phyloP scores from a whole-genome alignment of 371 early-diverging fungal genomes.

The Rhizopus microsporus region DNA sequence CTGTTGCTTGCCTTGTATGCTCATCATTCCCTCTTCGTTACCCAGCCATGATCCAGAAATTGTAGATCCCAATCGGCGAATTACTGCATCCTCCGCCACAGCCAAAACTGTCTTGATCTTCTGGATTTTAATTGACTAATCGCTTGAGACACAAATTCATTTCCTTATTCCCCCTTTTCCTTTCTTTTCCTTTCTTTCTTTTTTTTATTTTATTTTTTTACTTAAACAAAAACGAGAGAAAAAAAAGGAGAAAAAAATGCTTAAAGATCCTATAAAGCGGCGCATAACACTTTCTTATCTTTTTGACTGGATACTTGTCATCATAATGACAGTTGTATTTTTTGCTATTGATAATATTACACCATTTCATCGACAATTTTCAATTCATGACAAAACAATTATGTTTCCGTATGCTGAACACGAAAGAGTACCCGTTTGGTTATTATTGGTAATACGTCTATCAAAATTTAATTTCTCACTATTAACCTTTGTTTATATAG shows the following conservation, averaged over 20 bases:
- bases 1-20: conserved; percentile 71
- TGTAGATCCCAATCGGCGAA: conserved; percentile 1
- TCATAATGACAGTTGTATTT: conserved; percentile 59
- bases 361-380: conserved; percentile 74
- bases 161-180: too few relatives aligned
- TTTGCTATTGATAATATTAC: conserved; percentile 58
- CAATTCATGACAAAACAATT: conserved; percentile 68
- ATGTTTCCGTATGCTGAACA: conserved; percentile 62
- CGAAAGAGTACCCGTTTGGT: conserved; percentile 64
- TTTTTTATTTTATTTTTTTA: neutral
- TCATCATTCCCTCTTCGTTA: conserved; percentile 29
- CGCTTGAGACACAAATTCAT: too few relatives aligned
- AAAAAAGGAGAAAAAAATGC: neutral
- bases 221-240: neutral
- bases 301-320: conserved; percentile 67
- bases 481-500: conserved; percentile 8
- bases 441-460: conserved; percentile 42
- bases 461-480: conserved; percentile 1
- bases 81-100: neutral
- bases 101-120: too few relatives aligned
- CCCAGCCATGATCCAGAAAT: conserved; percentile 1
- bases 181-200: neutral
- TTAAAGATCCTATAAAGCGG: conserved; percentile 26
- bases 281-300: conserved; percentile 58
- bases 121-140: too few relatives aligned